These are phyloP conservation scores for Citrus medica DNA, from an alignment of 345 rosid genomes.

Conservation along the genomic window DNA sequence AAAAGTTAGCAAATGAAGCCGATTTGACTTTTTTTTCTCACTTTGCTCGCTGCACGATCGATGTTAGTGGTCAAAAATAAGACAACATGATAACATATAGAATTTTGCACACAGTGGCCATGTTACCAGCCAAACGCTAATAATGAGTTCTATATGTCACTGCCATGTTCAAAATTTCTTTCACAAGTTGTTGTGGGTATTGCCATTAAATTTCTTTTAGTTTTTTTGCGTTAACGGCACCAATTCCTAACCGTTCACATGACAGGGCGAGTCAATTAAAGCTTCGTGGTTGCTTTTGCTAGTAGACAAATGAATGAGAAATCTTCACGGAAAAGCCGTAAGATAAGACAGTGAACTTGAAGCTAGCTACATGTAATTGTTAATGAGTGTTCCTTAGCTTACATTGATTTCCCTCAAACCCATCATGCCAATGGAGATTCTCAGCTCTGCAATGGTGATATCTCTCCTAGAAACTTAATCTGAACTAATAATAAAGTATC, in stretches of 20 bases:
- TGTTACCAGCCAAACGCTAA: constrained; percentile 3
- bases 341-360: neutral
- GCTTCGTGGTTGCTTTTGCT: neutral
- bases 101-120: neutral
- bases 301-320: no score
- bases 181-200: neutral
- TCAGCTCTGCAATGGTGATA: neutral
- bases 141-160: constrained; percentile 12
- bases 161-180: neutral
- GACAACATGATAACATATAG: constrained; percentile 18
- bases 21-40: constrained; percentile 2
- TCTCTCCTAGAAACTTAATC: neutral
- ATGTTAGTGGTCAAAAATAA: constrained; percentile 18
- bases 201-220: neutral
- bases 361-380: neutral
- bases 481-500: no score
- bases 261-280: neutral
- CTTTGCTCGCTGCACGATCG: constrained; percentile 8
- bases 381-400: neutral
- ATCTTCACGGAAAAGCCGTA: neutral
- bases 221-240: neutral
- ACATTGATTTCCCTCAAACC: neutral
- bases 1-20: neutral
- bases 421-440: neutral
- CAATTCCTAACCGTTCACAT: neutral